Evolutionary conservation across 768 basidiomycete genomes (phyloP), one percentile per base, ranked within the genome.

Genomic region (Pisolithus microcarpus): DNA sequence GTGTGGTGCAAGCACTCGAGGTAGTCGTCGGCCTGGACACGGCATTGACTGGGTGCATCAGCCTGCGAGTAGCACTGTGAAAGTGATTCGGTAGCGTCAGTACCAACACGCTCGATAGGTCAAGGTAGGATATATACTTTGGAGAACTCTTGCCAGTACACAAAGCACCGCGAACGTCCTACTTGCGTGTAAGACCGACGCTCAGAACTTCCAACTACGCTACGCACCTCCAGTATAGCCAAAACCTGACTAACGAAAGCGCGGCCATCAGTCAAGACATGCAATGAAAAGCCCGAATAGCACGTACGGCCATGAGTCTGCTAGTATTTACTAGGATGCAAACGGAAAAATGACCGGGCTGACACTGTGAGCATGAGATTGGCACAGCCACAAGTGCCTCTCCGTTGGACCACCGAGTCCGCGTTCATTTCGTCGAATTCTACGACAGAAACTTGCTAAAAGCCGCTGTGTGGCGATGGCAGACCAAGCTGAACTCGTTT

Each of bases 61-160:
- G 91, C 79, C 52, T 79, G 74, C 5, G 86, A 84, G 64, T 94
- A 96, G 70, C 93, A 97, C 89, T 94, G 53, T 21, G 52, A 9
- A 43, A 7, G 13, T 34, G 34, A 11, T 34, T 34, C 16, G 16
- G 9, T 23, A 28, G 26, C 52, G 46, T 62, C 38, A 57, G 34
- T 36, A 44, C 46, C 44, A 21, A 38, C 23, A 15, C 23, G 2
- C 8, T 9, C 26, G 43, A 18, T 28, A 26, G 43, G 36, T 10
- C 10, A 23, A 48, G 18, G 37, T 24, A 18, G 16, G 4, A 43
- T 52, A 5, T 34, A 49, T 49, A 85, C 87, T 63, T 84, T 86
- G 58, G 82, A 76, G 71, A 90, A 87, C 67, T 93, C 89, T 62
- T 93, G 91, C 91, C 92, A 95, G 71, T 85, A 90, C 11, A 81